Evolutionary conservation across 2,329 filamentous ascomycete genomes (phyloP).

Genomic region (Emericellopsis atlantica): DNA sequence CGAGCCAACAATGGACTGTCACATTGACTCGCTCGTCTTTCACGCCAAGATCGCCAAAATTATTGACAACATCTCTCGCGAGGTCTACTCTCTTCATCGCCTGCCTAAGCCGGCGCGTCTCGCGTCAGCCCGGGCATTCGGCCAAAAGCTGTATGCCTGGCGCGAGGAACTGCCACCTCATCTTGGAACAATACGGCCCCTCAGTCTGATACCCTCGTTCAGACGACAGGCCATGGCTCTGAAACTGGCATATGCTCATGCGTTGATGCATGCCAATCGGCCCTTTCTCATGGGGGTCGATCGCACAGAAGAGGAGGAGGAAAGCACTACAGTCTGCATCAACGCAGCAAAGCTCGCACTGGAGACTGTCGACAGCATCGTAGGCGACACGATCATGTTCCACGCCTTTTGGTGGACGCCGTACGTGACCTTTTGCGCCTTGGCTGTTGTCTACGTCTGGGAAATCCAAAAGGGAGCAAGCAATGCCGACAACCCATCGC

Average conservation of each 20-base stretch:
- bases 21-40: slow-evolving; percentile 30
- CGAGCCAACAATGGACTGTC: slow-evolving; percentile 25
- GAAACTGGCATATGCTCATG: slow-evolving; percentile 38
- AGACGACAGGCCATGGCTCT: slow-evolving; percentile 34
- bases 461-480: slow-evolving; percentile 15
- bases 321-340: slow-evolving; percentile 27
- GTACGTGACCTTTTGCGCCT: slow-evolving; percentile 39
- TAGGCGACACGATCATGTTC: slow-evolving; percentile 24
- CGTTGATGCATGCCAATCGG: slow-evolving; percentile 39
- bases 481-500: slow-evolving; percentile 1
- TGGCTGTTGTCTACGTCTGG: slow-evolving; percentile 40
- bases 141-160: slow-evolving; percentile 22
- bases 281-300: slow-evolving; percentile 32
- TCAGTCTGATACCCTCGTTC: slow-evolving; percentile 28
- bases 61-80: slow-evolving; percentile 19
- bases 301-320: slow-evolving; percentile 1
- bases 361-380: slow-evolving; percentile 27
- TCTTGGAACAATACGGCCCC: slow-evolving; percentile 25
- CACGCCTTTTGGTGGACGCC: slow-evolving; percentile 39
- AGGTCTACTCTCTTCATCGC: slow-evolving; percentile 22
- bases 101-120: slow-evolving; percentile 19
- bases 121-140: slow-evolving; percentile 20
- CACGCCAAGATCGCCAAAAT: slow-evolving; percentile 27
- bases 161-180: slow-evolving; percentile 23
- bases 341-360: slow-evolving; percentile 31